Base-by-base conservation (phyloP, 192 early-diverging fungal species). In the Mortierella claussenii region DNA sequence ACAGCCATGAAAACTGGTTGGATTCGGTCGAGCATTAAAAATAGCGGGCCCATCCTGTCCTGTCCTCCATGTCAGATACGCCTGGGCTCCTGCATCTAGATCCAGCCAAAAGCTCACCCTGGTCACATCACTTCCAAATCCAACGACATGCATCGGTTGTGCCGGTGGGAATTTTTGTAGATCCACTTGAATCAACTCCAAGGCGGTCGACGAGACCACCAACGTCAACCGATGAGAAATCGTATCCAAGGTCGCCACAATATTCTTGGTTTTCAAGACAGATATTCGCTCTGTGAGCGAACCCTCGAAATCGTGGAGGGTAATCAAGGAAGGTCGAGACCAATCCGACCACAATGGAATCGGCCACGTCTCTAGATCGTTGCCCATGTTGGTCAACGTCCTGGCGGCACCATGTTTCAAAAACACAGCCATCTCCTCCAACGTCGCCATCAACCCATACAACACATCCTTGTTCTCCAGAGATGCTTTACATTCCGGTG, bases 11-110 rank as follows among this genome's bases (percentile, higher is more conserved):
- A 67, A 51, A 53, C 73, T 67, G 2, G 73, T 57, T 0, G 73
- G 64, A 53, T 76, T 76, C 3, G 73, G 73, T 33, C 65, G 34
- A 6, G 73, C 73, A 57, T 76, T 76, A n/a, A 76, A 76, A 37
- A 76, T 76, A 4, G 63, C 73, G 0, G 64, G 53, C 5, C 63
- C 64, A 4, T 61, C 59, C 31, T 76, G 73, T 21, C 73, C 73
- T 17, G 34, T 33, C 23, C 64, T 59, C 73, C 73, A 76, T 0
- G 73, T 76, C 36, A 76, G 33, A 32, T 76, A 76, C 6, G 73
- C 73, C n/a, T 76, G 73, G 9, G 73, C 64, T 1, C 73, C 73
- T 4, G 73, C 73, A 51, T 76, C 73, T 21, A 76, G 24, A 37
- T 76, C 73, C 47, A 76, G 46, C 57, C 61, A 23, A 33, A 76